These are phyloP conservation scores for Agrocybe chaxingu DNA, from an alignment of 768 basidiomycete species.

Conservation along the genomic window DNA sequence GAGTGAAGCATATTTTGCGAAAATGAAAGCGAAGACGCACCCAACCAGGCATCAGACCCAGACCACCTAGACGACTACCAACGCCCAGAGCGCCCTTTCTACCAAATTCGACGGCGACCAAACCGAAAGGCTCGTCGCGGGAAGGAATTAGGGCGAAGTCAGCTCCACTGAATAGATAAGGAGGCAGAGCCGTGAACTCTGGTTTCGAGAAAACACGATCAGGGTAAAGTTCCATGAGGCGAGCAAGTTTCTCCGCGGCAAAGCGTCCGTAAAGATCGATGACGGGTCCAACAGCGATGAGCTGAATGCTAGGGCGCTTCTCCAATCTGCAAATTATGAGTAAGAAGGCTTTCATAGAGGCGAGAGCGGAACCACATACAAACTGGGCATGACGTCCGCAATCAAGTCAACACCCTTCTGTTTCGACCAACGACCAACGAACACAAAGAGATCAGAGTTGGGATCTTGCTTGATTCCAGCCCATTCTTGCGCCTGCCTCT, in stretches of 20 bases:
- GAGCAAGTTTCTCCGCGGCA: conserved; percentile 89
- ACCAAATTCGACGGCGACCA: conserved; percentile 96
- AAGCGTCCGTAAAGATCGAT: conserved; percentile 95
- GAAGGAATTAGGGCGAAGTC: conserved; percentile 96
- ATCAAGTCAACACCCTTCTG: conserved; percentile 98
- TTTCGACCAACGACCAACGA: conserved; percentile 97
- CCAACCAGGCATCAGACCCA: conserved; percentile 98
- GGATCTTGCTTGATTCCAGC: conserved; percentile 91
- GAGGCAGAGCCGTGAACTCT: conserved; percentile 91
- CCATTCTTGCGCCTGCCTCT: conserved; percentile 95
- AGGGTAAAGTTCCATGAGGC: conserved; percentile 93
- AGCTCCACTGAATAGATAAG: conserved; percentile 91
- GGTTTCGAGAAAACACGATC: conserved; percentile 95
- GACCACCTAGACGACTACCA: conserved; percentile 88
- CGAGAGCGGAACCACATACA: conserved; percentile 41
- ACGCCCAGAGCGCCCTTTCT: conserved; percentile 96
- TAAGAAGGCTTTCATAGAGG: conserved; percentile 3
- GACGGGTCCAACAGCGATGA: conserved; percentile 90
- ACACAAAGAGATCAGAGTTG: conserved; percentile 87
- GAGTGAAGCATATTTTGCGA: conserved; percentile 1
- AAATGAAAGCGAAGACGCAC: conserved; percentile 41
- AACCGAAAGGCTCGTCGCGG: conserved; percentile 93
- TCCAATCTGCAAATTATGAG: conserved; percentile 53
- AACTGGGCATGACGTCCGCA: conserved; percentile 88
- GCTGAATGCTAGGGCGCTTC: conserved; percentile 81